Percentiles rank a stretch among this genome's conserved stretches.
Evolutionary conservation across 495 filamentous ascomycete species (phyloP).

Genomic region (Daldinia decipiens): DNA sequence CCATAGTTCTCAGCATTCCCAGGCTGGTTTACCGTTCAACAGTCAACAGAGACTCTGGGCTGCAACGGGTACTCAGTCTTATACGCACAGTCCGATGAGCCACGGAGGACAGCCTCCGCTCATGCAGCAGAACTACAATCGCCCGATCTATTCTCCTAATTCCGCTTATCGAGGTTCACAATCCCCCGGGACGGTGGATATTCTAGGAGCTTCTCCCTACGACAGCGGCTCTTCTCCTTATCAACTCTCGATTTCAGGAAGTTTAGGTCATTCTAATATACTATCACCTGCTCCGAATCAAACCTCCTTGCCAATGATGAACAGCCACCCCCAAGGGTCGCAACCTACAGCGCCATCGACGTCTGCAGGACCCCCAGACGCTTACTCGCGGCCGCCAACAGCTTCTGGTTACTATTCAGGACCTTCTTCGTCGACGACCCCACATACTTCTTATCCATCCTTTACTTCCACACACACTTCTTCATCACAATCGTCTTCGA

Average conservation of each 20-base stretch:
- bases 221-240: conserved; percentile 49
- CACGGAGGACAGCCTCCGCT: conserved; percentile 48
- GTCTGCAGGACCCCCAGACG: conserved; percentile 66
- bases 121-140: conserved; percentile 52
- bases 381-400: conserved; percentile 62
- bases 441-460: conserved; percentile 66
- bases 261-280: conserved; percentile 44
- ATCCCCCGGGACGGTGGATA: conserved; percentile 48
- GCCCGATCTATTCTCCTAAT: conserved; percentile 65
- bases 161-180: conserved; percentile 49
- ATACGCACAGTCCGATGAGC: conserved; percentile 59
- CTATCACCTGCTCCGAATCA: conserved; percentile 37
- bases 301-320: conserved; percentile 44
- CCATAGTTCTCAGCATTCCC: conserved; percentile 62
- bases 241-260: conserved; percentile 49
- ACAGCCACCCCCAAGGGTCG: conserved; percentile 52
- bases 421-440: conserved; percentile 67
- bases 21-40: conserved; percentile 57
- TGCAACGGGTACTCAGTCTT: conserved; percentile 63
- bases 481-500: conserved; percentile 68
- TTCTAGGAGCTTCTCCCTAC: conserved; percentile 41
- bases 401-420: conserved; percentile 1
- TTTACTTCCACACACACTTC: conserved; percentile 62
- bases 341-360: conserved; percentile 70
- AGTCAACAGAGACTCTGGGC: conserved; percentile 62